phyloP scores from a whole-genome alignment of 306 rosid species.

The Prunus mume region DNA sequence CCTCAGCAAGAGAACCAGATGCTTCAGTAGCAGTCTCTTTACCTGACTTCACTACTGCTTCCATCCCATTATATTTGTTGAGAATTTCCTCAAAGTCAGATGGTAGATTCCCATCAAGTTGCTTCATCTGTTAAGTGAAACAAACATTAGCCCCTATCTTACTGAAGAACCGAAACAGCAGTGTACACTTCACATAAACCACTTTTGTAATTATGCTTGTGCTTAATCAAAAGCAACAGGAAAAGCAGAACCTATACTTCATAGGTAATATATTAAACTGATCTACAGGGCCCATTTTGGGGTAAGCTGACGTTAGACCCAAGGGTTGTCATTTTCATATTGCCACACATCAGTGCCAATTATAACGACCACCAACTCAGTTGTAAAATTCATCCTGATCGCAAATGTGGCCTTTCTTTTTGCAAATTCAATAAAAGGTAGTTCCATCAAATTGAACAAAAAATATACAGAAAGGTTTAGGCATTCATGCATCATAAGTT shows the following conservation, averaged over 20 bases:
- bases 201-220: background rate
- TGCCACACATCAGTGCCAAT: background rate
- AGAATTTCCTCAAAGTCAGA: slow-evolving; percentile 52
- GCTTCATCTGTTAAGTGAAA: slow-evolving; percentile 50
- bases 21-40: slow-evolving; percentile 14
- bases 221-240: background rate
- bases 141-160: slow-evolving; percentile 23
- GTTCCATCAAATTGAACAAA: background rate
- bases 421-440: background rate
- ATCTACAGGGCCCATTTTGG: background rate
- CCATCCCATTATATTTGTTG: slow-evolving; percentile 33
- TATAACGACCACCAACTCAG: background rate
- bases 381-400: background rate
- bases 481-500: background rate
- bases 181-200: background rate
- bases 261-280: background rate
- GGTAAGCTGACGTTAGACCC: background rate
- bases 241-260: background rate
- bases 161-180: background rate
- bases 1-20: slow-evolving; percentile 11
- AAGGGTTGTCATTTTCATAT: background rate
- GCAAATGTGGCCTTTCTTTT: background rate
- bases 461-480: background rate
- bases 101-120: slow-evolving; percentile 61
- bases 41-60: slow-evolving; percentile 20